Conservation (phyloP, 148 eudicot species). For the Persicaria maculosa region DNA sequence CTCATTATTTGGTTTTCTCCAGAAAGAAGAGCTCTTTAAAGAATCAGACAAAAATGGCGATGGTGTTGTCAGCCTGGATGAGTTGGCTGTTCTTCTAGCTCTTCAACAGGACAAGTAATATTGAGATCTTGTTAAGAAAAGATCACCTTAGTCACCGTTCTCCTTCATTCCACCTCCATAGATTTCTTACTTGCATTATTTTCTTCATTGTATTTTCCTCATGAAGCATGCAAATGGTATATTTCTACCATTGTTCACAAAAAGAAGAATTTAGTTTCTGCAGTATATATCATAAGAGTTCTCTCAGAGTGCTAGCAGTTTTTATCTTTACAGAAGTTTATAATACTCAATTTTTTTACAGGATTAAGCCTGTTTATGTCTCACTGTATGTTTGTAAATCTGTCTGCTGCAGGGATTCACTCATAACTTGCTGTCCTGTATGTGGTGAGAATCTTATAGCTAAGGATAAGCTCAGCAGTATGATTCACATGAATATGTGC, state of each 20-base stretch:
- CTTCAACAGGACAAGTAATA: conserved; percentile 71
- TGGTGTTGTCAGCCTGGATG: conserved; percentile 83
- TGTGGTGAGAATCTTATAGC: conserved; percentile 78
- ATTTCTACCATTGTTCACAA: background rate
- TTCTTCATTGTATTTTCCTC: background rate
- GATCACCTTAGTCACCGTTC: background rate
- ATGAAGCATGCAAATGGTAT: background rate
- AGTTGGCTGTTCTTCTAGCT: conserved; percentile 79
- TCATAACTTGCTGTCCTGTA: conserved; percentile 82
- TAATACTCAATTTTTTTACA: background rate
- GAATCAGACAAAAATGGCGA: conserved; percentile 78
- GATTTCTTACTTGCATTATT: background rate
- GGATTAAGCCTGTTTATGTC: background rate
- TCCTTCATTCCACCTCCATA: background rate
- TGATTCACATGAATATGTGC: conserved; percentile 90
- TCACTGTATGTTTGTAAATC: background rate
- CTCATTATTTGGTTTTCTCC: conserved; percentile 6
- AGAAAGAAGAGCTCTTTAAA: conserved; percentile 92
- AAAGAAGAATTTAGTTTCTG: background rate
- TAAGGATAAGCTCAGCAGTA: conserved; percentile 52
- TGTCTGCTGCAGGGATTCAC: conserved; percentile 59
- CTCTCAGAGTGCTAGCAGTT: background rate
- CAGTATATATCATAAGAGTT: background rate
- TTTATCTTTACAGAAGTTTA: no score
- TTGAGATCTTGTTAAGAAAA: background rate